Conservation (phyloP, 163 green algal genomes). For the Smithsoniella earleae region DNA sequence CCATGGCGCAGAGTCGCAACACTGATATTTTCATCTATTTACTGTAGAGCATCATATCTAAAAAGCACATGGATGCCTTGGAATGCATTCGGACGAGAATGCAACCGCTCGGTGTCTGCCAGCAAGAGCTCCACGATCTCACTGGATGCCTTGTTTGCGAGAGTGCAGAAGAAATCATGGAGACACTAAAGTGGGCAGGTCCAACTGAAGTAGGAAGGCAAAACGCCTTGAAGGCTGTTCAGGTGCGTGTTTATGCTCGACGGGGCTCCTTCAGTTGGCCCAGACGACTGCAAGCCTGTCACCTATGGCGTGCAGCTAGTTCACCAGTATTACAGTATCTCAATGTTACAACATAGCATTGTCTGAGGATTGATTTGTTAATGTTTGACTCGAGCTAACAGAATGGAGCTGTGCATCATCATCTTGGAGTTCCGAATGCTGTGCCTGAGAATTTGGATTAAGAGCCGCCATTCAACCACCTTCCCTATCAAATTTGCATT, state of each 20-base stretch:
- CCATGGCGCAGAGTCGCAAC: not conserved
- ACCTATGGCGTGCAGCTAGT: slow-evolving; percentile 33
- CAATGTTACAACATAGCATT: not conserved
- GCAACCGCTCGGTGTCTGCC: slow-evolving; percentile 51
- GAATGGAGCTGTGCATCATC: too few species aligned
- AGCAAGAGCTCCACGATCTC: slow-evolving; percentile 49
- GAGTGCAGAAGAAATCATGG: slow-evolving; percentile 20
- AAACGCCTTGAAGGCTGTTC: not conserved
- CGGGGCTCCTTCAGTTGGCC: slow-evolving; percentile 44
- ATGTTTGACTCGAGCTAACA: not conserved
- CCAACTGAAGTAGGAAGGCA: not conserved
- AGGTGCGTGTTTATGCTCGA: not conserved
- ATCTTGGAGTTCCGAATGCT: too few species aligned
- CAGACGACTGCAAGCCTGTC: slow-evolving; percentile 13
- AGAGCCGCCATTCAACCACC: too few species aligned
- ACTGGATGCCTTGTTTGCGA: slow-evolving; percentile 36
- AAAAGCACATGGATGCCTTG: slow-evolving; percentile 69
- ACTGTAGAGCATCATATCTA: not conserved
- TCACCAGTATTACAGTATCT: not conserved
- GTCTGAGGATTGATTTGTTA: too few species aligned
- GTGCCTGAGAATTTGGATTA: too few species aligned
- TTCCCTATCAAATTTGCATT: too few species aligned
- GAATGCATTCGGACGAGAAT: slow-evolving; percentile 58
- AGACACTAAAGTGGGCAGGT: not conserved
- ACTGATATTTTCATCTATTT: not conserved